Conservation (phyloP, 768 basidiomycete genomes). For the Cytidiella melzeri region DNA sequence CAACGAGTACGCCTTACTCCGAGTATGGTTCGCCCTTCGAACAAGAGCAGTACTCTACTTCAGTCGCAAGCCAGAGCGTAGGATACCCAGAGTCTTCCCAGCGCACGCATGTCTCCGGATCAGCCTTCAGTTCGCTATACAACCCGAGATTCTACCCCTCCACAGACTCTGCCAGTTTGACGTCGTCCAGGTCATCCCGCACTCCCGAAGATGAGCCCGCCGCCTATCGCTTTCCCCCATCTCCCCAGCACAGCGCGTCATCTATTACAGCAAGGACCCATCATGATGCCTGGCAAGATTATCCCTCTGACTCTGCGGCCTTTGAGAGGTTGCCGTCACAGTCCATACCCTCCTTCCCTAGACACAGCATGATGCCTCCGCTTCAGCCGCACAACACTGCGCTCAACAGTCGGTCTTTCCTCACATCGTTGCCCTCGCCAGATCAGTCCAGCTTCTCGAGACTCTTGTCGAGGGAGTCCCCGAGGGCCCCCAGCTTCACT, state of each 20-base stretch:
- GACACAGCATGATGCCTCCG: not conserved
- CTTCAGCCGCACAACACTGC: not conserved
- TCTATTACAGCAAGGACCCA: not conserved
- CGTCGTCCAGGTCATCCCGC: slow-evolving; percentile 4
- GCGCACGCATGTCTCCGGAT: slow-evolving; percentile 23
- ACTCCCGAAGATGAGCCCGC: slow-evolving; percentile 10
- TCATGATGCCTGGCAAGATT: slow-evolving; percentile 8
- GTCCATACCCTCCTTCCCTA: slow-evolving; percentile 1
- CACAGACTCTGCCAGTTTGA: slow-evolving; percentile 7
- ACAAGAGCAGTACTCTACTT: slow-evolving; percentile 14
- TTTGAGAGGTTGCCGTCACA: slow-evolving; percentile 8
- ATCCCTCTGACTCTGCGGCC: slow-evolving; percentile 2
- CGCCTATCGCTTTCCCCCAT: not conserved
- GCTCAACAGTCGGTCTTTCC: not conserved
- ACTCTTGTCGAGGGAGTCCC: slow-evolving; percentile 6
- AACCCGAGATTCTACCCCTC: slow-evolving; percentile 11
- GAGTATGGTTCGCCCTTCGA: slow-evolving; percentile 17
- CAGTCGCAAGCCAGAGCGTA: slow-evolving; percentile 14
- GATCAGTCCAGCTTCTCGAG: slow-evolving; percentile 5
- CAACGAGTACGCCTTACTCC: slow-evolving; percentile 16
- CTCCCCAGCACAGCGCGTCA: slow-evolving; percentile 2
- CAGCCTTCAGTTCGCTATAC: slow-evolving; percentile 19
- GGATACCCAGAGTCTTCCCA: slow-evolving; percentile 28
- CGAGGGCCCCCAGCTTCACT: slow-evolving; percentile 13
- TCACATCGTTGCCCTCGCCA: not conserved